Percentiles rank a stretch among this genome's conserved stretches.
phyloP scores from a whole-genome alignment of 2,329 filamentous ascomycete species.

The Xylaria sp. region DNA sequence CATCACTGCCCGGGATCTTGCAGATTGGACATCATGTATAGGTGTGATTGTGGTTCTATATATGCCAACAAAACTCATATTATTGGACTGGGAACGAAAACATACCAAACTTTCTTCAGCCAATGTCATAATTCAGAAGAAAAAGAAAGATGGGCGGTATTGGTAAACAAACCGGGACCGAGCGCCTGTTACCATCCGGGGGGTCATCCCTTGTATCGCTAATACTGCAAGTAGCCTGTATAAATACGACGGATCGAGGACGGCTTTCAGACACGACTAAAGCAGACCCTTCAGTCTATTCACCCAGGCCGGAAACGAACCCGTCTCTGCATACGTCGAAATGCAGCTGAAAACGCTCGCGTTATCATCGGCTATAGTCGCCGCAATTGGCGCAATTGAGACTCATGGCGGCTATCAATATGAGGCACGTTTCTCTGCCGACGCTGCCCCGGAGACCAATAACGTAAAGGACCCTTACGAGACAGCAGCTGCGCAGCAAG shows the following conservation, averaged over 20 bases:
- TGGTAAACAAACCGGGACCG: not conserved
- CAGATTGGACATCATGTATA: not conserved
- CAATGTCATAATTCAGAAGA: not conserved
- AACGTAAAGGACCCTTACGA: conserved; percentile 34
- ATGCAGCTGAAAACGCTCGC: conserved; percentile 28
- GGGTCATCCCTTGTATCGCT: not conserved
- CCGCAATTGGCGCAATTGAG: conserved; percentile 24
- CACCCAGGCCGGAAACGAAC: not conserved
- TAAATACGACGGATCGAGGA: conserved; percentile 4
- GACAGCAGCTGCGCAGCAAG: conserved; percentile 24
- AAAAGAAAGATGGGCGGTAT: not conserved
- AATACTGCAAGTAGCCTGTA: not conserved
- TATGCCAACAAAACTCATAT: conserved; percentile 1
- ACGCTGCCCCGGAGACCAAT: conserved; percentile 22
- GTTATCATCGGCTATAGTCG: conserved; percentile 18
- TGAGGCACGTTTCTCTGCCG: conserved; percentile 31
- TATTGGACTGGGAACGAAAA: conserved; percentile 30
- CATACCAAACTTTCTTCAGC: not conserved
- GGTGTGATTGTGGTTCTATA: not conserved
- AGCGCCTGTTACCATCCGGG: not conserved
- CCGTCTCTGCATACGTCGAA: not conserved
- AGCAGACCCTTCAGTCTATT: not conserved
- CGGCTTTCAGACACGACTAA: not conserved
- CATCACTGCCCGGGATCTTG: conserved; percentile 1
- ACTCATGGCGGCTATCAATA: conserved; percentile 33